Evolutionary conservation across 805 yeast genomes (phyloP).

Genomic region (Metahyphopichia silvanorum): DNA sequence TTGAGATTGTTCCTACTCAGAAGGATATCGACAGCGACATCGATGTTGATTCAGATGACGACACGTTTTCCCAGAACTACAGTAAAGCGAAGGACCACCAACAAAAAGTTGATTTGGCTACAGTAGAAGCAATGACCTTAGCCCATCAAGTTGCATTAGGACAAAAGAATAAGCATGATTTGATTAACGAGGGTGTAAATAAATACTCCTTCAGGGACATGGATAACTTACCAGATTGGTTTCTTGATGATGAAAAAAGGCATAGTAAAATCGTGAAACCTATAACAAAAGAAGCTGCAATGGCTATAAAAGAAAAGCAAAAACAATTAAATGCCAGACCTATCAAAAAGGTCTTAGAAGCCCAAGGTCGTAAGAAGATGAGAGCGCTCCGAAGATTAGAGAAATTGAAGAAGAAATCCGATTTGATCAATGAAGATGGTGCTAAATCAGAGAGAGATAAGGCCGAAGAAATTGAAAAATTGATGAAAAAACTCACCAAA

Average conservation of each 20-base stretch:
- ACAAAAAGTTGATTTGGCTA: slow-evolving; percentile 75
- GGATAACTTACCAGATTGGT: slow-evolving; percentile 96
- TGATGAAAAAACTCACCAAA: slow-evolving; percentile 77
- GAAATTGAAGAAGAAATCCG: slow-evolving; percentile 88
- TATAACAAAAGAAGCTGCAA: slow-evolving; percentile 79
- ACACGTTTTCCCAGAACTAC: slow-evolving; percentile 30
- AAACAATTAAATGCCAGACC: slow-evolving; percentile 89
- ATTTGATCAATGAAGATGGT: slow-evolving; percentile 81
- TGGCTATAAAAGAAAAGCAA: slow-evolving; percentile 41
- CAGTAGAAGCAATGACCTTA: slow-evolving; percentile 95
- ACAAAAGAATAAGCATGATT: slow-evolving; percentile 76
- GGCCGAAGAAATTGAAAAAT: slow-evolving; percentile 85
- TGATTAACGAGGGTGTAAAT: slow-evolving; percentile 90
- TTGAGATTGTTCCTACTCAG: slow-evolving; percentile 39
- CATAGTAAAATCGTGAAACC: slow-evolving; percentile 88
- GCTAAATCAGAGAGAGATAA: slow-evolving; percentile 90
- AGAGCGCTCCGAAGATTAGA: slow-evolving; percentile 86
- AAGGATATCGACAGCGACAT: slow-evolving; percentile 23
- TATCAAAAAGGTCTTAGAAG: slow-evolving; percentile 97
- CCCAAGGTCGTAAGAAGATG: slow-evolving; percentile 93
- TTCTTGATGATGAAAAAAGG: slow-evolving; percentile 82
- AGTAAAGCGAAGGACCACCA: slow-evolving; percentile 47
- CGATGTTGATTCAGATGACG: slow-evolving; percentile 54
- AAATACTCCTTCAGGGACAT: slow-evolving; percentile 87
- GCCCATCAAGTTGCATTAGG: slow-evolving; percentile 96